Evolutionary conservation across 257 asterid species (phyloP).

Genomic region (Solanum rostratum): DNA sequence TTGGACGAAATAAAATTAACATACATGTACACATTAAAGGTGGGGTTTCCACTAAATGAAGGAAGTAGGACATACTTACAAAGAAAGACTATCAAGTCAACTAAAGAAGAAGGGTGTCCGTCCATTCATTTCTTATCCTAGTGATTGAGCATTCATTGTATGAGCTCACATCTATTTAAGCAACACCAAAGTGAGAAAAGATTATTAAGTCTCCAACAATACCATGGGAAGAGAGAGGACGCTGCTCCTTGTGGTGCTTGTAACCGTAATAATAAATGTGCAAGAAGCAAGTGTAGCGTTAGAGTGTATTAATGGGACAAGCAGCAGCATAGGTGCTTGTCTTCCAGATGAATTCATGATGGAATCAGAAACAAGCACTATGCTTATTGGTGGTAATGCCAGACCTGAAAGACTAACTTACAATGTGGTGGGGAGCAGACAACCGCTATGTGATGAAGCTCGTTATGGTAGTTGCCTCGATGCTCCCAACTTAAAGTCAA

Average conservation of each 20-base stretch:
- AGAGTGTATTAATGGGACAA: slow-evolving; percentile 4
- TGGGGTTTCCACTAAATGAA: background rate
- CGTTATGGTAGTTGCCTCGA: background rate
- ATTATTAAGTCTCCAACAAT: background rate
- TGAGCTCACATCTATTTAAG: background rate
- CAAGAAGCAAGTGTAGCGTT: background rate
- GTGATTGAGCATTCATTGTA: background rate
- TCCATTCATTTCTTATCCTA: background rate
- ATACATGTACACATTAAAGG: background rate
- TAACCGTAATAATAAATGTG: background rate
- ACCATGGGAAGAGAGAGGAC: background rate
- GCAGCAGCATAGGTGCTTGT: background rate
- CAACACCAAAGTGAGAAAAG: background rate
- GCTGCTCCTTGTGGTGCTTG: background rate
- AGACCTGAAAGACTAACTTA: no score
- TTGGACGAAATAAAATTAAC: no score
- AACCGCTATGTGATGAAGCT: fast-evolving
- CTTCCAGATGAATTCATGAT: slow-evolving; percentile 4
- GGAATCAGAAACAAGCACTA: slow-evolving; percentile 8
- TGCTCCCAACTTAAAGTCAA: background rate
- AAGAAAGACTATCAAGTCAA: background rate
- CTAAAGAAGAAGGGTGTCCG: background rate
- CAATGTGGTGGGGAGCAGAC: no score
- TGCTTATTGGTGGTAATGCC: background rate
- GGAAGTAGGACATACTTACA: background rate